Evolutionary conservation across 805 yeast genomes (phyloP), one percentile per base, ranked within the genome.

Genomic region (Middelhovenomyces tepae): DNA sequence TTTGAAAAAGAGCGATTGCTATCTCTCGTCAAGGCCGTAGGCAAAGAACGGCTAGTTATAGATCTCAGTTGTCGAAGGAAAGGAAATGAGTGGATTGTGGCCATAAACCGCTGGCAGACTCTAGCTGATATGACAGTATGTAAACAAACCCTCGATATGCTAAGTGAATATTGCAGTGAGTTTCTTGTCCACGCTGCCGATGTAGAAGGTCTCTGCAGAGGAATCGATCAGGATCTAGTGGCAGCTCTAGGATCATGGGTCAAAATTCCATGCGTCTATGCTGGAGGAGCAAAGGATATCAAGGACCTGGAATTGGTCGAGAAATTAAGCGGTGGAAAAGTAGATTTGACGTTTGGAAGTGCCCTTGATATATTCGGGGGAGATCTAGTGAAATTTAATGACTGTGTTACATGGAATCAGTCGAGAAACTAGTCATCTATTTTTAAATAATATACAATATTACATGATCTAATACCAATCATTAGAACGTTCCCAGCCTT

Each of bases 351-450:
- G 0, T 87, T 62, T 50, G 99, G 99, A 2, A 81, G 94, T 53
- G 80, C 96, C 0, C 60, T 91, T 34, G 98, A 91, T 54, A 84
- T 91, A 7, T 91, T 89, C 64, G 99, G 99, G 1, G 99, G 99
- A 0, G 53, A 58, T 4, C 55, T 81, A 34, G 95, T 91, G 22
- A 73, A 64, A 48, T 86, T 85, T 48, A 65, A 64, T 2, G 95
- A 86, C 4, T 73, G 85, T 36, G 75, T 82, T 22, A 48, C 50
- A 21, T 87, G 96, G 95, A 86, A 85, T 51, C 14, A 22, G 16
- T n/a, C n/a, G n/a, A n/a, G n/a, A n/a, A n/a, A n/a, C n/a, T n/a
- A n/a, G n/a, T n/a, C n/a, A n/a, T n/a, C n/a, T n/a, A n/a, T n/a
- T n/a, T n/a, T n/a, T n/a, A n/a, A n/a, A n/a, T n/a, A n/a, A n/a